Base-by-base conservation (phyloP, 2,329 filamentous ascomycete genomes). In the Didymella segeticola region DNA sequence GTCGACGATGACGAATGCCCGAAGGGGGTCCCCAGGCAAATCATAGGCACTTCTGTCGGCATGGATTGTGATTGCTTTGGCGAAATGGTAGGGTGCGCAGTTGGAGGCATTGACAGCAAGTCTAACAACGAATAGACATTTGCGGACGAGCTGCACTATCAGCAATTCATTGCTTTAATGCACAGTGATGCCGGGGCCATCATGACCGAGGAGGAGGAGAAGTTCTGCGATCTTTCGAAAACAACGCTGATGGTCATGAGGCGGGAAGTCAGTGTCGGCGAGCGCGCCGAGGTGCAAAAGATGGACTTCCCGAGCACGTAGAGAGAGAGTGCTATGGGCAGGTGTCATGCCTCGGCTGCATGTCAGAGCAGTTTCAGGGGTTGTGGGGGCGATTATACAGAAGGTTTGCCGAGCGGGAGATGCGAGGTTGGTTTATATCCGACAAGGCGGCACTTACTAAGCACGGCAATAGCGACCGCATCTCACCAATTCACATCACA, bases 121-220 rank as follows among this genome's bases (percentile, higher is more conserved):
- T 15, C 22, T 45, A 27, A 45, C 9, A 2, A 7, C 27, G 6
- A 4, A 8, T 15, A 53, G 50, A 50, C 56, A 10, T 63, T 63
- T 26, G 55, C 29, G 11, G 61, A 63, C n/a, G 59, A 63, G 23
- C 27, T 63, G 38, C 61, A 63, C 23, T 57, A 37, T 37, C 61
- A 63, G 47, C 61, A 62, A n/a, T 63, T 63, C 23, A 58, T 63
- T 20, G 53, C 61, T 0, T 60, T 63, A 33, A 60, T 63, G 50
- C 46, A 63, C n/a, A 57, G 50, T 14, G 57, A 63, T 5, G 37
- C n/a, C 8, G 59, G 52, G n/a, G 26, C 48, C 4, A 39, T 47
- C 2, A 31, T 60, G 1, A 12, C 62, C 14, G 59, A 58, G 12
- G 61, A 63, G 45, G 61, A 63, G 39, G 59, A 43, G 12, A 63